Base-by-base conservation (phyloP, 2,329 filamentous ascomycete species). In the Zalaria obscura region DNA sequence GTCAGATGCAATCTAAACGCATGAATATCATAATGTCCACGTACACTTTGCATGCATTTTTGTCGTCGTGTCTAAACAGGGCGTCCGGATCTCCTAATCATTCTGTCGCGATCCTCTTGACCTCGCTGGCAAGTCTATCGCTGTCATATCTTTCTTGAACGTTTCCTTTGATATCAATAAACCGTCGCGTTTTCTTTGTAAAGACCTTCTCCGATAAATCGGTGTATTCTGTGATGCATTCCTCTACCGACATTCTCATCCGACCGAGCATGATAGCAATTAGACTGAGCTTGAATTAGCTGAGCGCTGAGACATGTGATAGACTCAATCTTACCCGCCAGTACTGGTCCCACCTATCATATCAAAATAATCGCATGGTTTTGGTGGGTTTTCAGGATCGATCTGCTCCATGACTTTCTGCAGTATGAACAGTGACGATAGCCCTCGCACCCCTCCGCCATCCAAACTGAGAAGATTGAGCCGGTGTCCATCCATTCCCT, bases 361-460 rank as follows among this genome's bases (percentile, higher is more conserved):
- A n/a, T 64, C 55, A 38, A 64, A 63, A 36, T 55, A 51, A 5
- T 64, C 57, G 43, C 60, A 61, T 29, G 61, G 60, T 36, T 57
- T 56, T 0, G 57, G 50, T 3, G 46, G 45, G 5, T 48, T 40
- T 3, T 52, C 49, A 1, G 45, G 50, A 25, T 56, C 52, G 28
- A 65, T 50, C 1, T 50, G 47, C 27, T 50, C 39, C 55, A 67
- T 60, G 3, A 67, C 41, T 6, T 50, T 40, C 29, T 54, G 50
- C 4, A 66, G 47, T 27, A 66, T 61, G 8, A 55, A 48, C 0
- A 65, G 48, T 0, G 55, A 55, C 0, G 63, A 65, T 3, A 66
- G 47, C 0, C 61, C 62, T 4, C 62, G 54, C 1, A 66, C 54
- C 3, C 63, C 64, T 3, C 63, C 64, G 6, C 64, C 63, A 47